These are phyloP conservation scores for Suhomyces atakaporum DNA, from an alignment of 1,139 yeast species.

Conservation along the genomic window DNA sequence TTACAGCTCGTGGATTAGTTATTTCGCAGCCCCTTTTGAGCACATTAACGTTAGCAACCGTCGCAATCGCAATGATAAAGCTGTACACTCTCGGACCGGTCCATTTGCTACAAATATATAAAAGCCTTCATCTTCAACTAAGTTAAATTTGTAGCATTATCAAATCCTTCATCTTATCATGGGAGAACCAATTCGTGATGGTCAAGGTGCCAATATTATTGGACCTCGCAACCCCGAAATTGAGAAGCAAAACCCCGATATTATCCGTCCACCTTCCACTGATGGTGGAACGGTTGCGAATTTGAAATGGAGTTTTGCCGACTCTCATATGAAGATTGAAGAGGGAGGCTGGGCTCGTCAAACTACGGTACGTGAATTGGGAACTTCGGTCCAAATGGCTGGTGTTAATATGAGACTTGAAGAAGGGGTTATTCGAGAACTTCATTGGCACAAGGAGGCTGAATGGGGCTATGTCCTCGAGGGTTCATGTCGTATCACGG, in stretches of 20 bases:
- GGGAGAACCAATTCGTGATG: conserved; percentile 3
- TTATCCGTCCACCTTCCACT: conserved; percentile 1
- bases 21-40: not conserved
- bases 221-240: conserved; percentile 1
- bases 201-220: conserved; percentile 1
- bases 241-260: conserved; percentile 1
- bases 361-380: conserved; percentile 2
- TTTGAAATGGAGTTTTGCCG: conserved; percentile 3
- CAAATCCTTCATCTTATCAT: too few species aligned
- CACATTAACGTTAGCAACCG: too few species aligned
- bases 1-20: too few species aligned
- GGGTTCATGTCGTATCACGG: conserved; percentile 1
- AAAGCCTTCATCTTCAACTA: not conserved
- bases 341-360: conserved; percentile 3
- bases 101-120: not conserved
- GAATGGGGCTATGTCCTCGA: conserved; percentile 4
- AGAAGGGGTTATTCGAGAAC: conserved; percentile 2
- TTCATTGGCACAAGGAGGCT: conserved; percentile 4
- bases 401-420: conserved; percentile 3
- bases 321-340: conserved; percentile 3
- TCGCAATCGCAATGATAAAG: not conserved
- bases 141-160: too few species aligned
- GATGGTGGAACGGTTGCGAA: conserved; percentile 1
- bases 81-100: not conserved
- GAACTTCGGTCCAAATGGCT: conserved; percentile 1